Evolutionary conservation across 139 green algal genomes (phyloP), one percentile per base, ranked within the genome.

Genomic region (Picochlorum sp.): DNA sequence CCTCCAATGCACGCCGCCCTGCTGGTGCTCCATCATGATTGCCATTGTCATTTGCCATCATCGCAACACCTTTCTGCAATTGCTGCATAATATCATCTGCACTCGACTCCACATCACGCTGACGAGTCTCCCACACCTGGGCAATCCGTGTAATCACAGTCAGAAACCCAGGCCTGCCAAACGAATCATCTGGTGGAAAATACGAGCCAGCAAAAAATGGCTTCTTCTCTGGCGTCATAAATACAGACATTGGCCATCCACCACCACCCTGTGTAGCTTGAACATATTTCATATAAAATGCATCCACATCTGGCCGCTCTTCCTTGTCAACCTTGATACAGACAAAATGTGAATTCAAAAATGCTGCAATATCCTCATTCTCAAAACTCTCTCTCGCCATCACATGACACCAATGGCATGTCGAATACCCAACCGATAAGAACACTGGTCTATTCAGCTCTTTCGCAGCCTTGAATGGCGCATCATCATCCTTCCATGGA

Each of bases 361-460:
- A 30, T 7, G 60, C 68, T 5, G 90, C 90, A 2, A 68, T 72
- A 2, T 83, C 80, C 59, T 89, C 75, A 60, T 49, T 66, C 66
- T 96, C 87, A 82, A 96, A 96, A 18, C 66, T 84, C 74, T 96
- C 90, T 1, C 69, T 71, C 80, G 94, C 89, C 87, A 96, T 95
- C 32, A 96, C 89, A 60, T 96, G 89, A 63, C 89, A 95, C 85
- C 85, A 92, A 68, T 92, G 85, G 58, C 87, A 94, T 2, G 84
- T 89, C 23, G 50, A 62, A 64, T 95, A 93, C 2, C 87, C 88
- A 18, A 95, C 76, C 0, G 80, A 90, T 32, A 96, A 76, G 51
- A 96, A 96, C 18, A 96, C 95, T 23, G 89, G 89, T 54, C 88
- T 90, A 64, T 89, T 69, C 63, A 89, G 73, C 18, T 23, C 8